These are phyloP conservation scores for Auriculariales sp. DNA, from an alignment of 768 basidiomycete species.

Conservation along the genomic window DNA sequence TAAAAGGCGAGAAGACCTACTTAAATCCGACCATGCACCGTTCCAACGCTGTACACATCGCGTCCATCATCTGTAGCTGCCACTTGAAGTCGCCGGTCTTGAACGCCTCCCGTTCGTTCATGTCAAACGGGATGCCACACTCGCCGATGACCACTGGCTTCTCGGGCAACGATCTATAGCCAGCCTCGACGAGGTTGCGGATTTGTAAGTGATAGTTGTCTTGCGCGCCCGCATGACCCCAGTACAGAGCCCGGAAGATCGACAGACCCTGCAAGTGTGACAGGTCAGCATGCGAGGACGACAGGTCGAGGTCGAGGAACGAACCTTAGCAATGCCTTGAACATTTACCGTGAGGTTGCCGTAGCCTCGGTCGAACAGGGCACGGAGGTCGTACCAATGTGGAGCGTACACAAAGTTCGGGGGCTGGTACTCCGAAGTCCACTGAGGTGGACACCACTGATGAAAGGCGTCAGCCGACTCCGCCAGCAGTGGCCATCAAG, in stretches of 20 bases:
- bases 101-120: conserved; percentile 73
- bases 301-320: conserved; percentile 13
- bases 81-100: conserved; percentile 55
- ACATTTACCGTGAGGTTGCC: conserved; percentile 85
- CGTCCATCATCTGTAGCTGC: conserved; percentile 92
- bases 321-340: conserved; percentile 75
- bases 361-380: conserved; percentile 72
- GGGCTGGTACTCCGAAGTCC: conserved; percentile 51
- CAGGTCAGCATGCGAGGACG: not conserved
- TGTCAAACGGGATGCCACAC: conserved; percentile 91
- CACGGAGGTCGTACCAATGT: conserved; percentile 86
- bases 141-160: conserved; percentile 81
- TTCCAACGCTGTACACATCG: conserved; percentile 74
- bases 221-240: conserved; percentile 69
- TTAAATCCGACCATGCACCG: conserved; percentile 67
- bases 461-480: conserved; percentile 2
- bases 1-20: conserved; percentile 28
- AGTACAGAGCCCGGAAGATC: conserved; percentile 64
- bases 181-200: conserved; percentile 56
- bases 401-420: conserved; percentile 56
- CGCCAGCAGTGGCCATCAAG: not conserved
- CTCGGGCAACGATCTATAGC: conserved; percentile 59
- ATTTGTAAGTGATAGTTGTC: conserved; percentile 79
- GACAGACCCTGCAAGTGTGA: conserved; percentile 60
- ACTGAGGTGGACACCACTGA: conserved; percentile 68